Evolutionary conservation across 768 basidiomycete species (phyloP).

Genomic region (Lentinus tigrinus): DNA sequence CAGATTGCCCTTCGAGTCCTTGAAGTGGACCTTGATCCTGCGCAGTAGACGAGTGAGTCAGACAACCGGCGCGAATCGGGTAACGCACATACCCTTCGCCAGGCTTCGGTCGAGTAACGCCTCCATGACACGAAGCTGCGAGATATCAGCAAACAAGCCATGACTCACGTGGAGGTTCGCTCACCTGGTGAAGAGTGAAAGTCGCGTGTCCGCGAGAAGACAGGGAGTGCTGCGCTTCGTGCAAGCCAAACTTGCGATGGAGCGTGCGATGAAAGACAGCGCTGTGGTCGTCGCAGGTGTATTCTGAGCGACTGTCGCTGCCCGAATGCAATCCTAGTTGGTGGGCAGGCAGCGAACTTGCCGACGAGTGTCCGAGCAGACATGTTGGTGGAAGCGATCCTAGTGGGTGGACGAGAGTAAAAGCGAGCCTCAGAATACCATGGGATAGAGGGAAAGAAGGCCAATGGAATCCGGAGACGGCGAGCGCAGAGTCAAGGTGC

Average conservation of each 20-base stretch:
- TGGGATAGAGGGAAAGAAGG: too few species aligned
- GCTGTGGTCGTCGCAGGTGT: too few species aligned
- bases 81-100: constrained; percentile 59
- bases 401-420: too few species aligned
- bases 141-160: neutral
- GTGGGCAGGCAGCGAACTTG: too few species aligned
- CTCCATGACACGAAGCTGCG: constrained; percentile 42
- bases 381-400: too few species aligned
- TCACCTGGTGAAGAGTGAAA: constrained; percentile 7
- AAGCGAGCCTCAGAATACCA: too few species aligned
- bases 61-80: neutral
- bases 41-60: neutral
- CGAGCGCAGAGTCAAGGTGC: neutral
- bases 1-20: constrained; percentile 80
- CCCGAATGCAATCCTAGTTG: too few species aligned
- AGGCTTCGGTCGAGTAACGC: constrained; percentile 56
- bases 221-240: neutral
- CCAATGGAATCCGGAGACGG: too few species aligned
- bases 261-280: too few species aligned
- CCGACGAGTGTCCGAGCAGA: too few species aligned
- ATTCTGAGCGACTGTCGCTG: too few species aligned
- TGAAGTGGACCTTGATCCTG: constrained; percentile 89
- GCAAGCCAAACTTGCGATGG: neutral
- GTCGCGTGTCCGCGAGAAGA: neutral
- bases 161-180: neutral